Evolutionary conservation across 1,284 basidiomycete genomes (phyloP).

Genomic region (Trichosporon coremiiforme): DNA sequence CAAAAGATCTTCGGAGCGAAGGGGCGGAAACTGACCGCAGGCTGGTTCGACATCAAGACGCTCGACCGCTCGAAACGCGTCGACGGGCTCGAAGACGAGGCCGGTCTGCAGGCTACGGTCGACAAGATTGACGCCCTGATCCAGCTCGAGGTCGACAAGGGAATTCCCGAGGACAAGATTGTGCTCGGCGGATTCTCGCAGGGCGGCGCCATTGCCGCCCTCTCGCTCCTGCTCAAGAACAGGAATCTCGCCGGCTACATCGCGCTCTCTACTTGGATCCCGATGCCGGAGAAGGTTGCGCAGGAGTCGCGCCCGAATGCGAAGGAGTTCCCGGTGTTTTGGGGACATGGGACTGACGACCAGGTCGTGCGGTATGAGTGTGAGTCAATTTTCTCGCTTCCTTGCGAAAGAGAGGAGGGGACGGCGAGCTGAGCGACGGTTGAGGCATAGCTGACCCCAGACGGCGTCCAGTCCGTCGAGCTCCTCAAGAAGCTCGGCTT

Average conservation of each 20-base stretch:
- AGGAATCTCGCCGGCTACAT: slow-evolving; percentile 72
- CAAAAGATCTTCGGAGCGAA: too few species aligned
- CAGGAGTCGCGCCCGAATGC: slow-evolving; percentile 41
- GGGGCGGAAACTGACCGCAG: slow-evolving; percentile 28
- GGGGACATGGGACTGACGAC: slow-evolving; percentile 82
- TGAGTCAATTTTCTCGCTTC: slow-evolving; percentile 34
- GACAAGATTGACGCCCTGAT: slow-evolving; percentile 69
- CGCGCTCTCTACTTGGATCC: slow-evolving; percentile 75
- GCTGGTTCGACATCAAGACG: slow-evolving; percentile 74
- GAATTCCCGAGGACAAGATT: slow-evolving; percentile 63
- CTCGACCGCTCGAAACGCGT: slow-evolving; percentile 65
- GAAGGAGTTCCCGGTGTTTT: slow-evolving; percentile 73
- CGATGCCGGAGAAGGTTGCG: slow-evolving; percentile 67
- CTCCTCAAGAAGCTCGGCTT: slow-evolving; percentile 64
- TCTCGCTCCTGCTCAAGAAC: slow-evolving; percentile 70
- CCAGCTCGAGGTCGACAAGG: slow-evolving; percentile 70
- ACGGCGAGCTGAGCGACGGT: too few species aligned
- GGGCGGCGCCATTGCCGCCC: slow-evolving; percentile 75
- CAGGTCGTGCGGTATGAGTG: slow-evolving; percentile 65
- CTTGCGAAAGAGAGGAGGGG: too few species aligned
- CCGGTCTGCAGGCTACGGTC: slow-evolving; percentile 68
- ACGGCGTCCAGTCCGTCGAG: slow-evolving; percentile 61
- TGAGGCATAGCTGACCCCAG: slow-evolving; percentile 39
- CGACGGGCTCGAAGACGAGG: slow-evolving; percentile 62
- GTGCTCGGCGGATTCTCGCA: slow-evolving; percentile 86